Percentiles rank a stretch among this genome's conserved stretches.
phyloP scores from a whole-genome alignment of 176 grass and related monocot genomes.

The Eremochloa ophiuroides region DNA sequence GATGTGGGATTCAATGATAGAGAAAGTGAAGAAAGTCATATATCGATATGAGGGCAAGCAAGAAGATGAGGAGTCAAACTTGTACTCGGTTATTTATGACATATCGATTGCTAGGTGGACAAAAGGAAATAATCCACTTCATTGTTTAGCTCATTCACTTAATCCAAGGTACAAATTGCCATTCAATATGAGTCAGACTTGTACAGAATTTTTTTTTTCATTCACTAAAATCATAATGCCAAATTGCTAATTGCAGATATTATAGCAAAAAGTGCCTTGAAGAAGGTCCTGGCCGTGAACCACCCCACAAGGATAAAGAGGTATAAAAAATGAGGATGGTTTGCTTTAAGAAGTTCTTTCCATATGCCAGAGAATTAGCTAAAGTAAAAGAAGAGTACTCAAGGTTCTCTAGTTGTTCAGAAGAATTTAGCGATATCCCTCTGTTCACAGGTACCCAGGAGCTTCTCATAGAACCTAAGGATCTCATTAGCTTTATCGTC shows the following conservation, averaged over 20 bases:
- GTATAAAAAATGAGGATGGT: neutral
- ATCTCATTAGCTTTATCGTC: no score
- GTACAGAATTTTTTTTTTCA: neutral
- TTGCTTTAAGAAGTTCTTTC: neutral
- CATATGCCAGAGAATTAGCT: neutral
- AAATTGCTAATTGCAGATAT: neutral
- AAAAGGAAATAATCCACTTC: conserved; percentile 10
- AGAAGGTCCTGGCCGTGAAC: no score
- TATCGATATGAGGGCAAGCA: no score
- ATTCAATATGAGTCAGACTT: no score
- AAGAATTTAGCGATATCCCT: no score
- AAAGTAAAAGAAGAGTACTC: neutral
- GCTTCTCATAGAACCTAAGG: no score
- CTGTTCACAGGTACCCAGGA: no score
- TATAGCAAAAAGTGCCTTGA: neutral
- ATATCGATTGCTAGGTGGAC: neutral
- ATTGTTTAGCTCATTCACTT: conserved; percentile 12
- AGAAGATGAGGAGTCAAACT: no score
- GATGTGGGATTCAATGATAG: no score
- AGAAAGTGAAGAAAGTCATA: no score
- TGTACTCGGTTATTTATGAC: no score
- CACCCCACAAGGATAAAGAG: neutral
- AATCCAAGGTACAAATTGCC: neutral
- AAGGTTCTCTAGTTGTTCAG: neutral
- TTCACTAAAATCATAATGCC: neutral